Evolutionary conservation across 2,329 filamentous ascomycete genomes (phyloP).

Genomic region (Talaromyces sp.): DNA sequence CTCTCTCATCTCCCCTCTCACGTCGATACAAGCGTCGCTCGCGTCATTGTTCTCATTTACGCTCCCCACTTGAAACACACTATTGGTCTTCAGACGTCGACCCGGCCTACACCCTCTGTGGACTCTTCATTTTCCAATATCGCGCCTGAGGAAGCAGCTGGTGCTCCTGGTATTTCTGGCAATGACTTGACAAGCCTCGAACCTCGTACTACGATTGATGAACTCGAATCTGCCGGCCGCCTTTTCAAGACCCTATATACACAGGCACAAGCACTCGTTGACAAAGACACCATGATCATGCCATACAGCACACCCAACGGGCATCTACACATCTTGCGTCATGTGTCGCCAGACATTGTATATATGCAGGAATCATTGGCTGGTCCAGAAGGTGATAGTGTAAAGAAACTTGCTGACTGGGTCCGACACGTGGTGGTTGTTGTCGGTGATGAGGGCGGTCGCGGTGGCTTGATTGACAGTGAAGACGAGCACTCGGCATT

Average conservation of each 20-base stretch:
- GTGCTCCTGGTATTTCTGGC: constrained; percentile 42
- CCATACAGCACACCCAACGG: constrained; percentile 82
- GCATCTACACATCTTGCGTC: constrained; percentile 80
- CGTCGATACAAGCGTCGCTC: constrained; percentile 68
- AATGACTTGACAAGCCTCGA: constrained; percentile 52
- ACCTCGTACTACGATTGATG: constrained; percentile 45
- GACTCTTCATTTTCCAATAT: constrained; percentile 88
- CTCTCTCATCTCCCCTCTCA: constrained; percentile 81
- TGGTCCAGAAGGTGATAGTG: constrained; percentile 68
- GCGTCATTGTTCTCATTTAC: constrained; percentile 87
- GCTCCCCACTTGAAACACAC: constrained; percentile 72
- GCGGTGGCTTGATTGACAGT: constrained; percentile 77
- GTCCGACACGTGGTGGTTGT: constrained; percentile 60
- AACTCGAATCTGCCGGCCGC: constrained; percentile 50
- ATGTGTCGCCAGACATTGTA: constrained; percentile 78
- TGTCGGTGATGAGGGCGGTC: constrained; percentile 55
- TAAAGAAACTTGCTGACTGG: constrained; percentile 65
- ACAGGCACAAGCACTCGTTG: constrained; percentile 74
- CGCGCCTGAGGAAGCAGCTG: constrained; percentile 62
- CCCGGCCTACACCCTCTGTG: constrained; percentile 61
- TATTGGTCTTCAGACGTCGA: constrained; percentile 34
- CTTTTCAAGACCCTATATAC: constrained; percentile 76
- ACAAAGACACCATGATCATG: constrained; percentile 81
- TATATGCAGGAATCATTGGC: constrained; percentile 85
- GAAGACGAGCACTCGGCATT: constrained; percentile 54